These are phyloP conservation scores for Salix purpurea DNA, from an alignment of 345 rosid genomes.

Conservation along the genomic window DNA sequence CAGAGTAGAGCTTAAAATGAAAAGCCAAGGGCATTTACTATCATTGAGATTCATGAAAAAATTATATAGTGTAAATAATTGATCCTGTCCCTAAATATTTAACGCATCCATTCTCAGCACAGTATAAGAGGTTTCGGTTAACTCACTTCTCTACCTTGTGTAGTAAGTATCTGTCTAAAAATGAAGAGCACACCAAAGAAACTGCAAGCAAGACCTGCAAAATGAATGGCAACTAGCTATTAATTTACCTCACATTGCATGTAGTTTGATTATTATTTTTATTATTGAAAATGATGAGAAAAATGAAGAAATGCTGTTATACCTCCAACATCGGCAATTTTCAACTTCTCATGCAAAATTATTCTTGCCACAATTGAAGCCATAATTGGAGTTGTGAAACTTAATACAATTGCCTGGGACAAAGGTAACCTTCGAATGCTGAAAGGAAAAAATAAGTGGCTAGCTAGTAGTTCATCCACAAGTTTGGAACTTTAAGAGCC, in stretches of 20 bases:
- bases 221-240: conserved; percentile 18
- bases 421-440: conserved; percentile 80
- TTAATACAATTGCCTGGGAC: conserved; percentile 66
- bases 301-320: conserved; percentile 2
- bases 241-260: conserved; percentile 16
- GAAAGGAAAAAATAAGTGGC: conserved; percentile 29
- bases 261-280: not conserved
- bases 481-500: not conserved
- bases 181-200: conserved; percentile 80
- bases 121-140: conserved; percentile 38
- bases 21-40: not conserved
- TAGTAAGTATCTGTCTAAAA: conserved; percentile 57
- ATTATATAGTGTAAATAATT: not conserved
- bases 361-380: conserved; percentile 75
- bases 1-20: not conserved
- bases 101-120: conserved; percentile 9
- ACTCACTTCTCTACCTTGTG: conserved; percentile 97
- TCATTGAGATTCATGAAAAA: not conserved
- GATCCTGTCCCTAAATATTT: conserved; percentile 2
- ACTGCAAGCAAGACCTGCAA: conserved; percentile 87
- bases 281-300: not conserved
- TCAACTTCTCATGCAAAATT: conserved; percentile 67
- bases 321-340: conserved; percentile 78
- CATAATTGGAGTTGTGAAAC: conserved; percentile 73
- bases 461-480: conserved; percentile 6